phyloP scores from a whole-genome alignment of 371 early-diverging fungal species.

The Funneliformis caledonium region DNA sequence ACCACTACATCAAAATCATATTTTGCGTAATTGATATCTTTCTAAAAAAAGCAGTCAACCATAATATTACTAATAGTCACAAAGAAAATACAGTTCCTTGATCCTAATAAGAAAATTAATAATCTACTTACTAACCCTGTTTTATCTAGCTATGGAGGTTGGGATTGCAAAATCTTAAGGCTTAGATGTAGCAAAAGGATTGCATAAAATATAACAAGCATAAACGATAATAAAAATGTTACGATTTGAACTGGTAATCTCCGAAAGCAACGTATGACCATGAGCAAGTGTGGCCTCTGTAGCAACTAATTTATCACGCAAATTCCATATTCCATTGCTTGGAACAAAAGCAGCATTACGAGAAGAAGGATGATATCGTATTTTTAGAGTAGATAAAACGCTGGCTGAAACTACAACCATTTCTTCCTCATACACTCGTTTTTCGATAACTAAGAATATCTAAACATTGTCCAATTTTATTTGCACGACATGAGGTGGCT shows the following conservation, averaged over 20 bases:
- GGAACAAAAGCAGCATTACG: constrained; percentile 73
- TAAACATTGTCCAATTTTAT: constrained; percentile 59
- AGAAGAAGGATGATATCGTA: constrained; percentile 66
- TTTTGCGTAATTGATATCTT: too few relatives aligned
- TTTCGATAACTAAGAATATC: constrained; percentile 51
- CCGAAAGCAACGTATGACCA: constrained; percentile 81
- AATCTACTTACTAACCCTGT: too few relatives aligned
- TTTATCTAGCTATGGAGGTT: too few relatives aligned
- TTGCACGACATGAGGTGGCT: constrained; percentile 68
- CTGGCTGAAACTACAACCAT: constrained; percentile 66
- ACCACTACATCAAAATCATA: too few relatives aligned
- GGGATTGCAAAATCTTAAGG: too few relatives aligned
- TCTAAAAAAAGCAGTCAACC: too few relatives aligned
- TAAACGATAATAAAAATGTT: too few relatives aligned
- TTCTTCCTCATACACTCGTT: constrained; percentile 62
- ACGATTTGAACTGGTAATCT: constrained; percentile 53
- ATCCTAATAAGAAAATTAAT: too few relatives aligned
- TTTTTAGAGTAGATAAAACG: constrained; percentile 73
- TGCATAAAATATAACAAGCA: too few relatives aligned
- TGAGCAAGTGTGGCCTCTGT: constrained; percentile 77
- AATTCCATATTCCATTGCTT: constrained; percentile 86
- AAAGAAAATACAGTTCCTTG: too few relatives aligned
- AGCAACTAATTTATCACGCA: constrained; percentile 77
- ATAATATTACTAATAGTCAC: too few relatives aligned
- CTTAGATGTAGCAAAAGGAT: too few relatives aligned